Percentiles rank a stretch among this genome's conserved stretches.
Evolutionary conservation across 495 filamentous ascomycete species (phyloP).

Genomic region (Neurospora sp.): DNA sequence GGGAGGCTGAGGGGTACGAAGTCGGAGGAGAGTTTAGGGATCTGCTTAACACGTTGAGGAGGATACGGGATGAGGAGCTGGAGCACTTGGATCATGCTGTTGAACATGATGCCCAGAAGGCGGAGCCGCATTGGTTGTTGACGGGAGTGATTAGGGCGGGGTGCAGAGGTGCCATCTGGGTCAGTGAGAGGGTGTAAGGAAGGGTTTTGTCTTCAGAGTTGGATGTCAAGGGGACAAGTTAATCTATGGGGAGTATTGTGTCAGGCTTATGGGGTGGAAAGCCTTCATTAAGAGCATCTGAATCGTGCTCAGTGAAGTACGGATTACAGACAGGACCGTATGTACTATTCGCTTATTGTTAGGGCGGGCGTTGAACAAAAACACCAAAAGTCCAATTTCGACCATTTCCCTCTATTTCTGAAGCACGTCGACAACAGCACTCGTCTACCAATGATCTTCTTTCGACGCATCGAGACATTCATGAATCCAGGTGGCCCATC

Average conservation of each 20-base stretch:
- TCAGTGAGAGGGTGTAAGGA: conserved; percentile 68
- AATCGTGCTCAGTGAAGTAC: background rate
- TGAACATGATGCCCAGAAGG: conserved; percentile 80
- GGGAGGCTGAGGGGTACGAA: conserved; percentile 56
- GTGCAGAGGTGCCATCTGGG: conserved; percentile 85
- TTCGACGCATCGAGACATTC: background rate
- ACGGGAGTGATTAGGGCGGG: conserved; percentile 83
- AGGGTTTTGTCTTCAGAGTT: background rate
- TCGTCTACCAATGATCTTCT: too few relatives aligned
- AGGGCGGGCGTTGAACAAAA: background rate
- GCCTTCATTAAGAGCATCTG: background rate
- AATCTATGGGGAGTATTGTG: background rate
- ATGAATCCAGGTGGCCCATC: background rate
- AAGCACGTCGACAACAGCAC: background rate
- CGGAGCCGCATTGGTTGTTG: conserved; percentile 76
- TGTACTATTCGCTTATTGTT: background rate
- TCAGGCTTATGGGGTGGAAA: background rate
- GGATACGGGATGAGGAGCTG: conserved; percentile 90
- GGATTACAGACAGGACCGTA: background rate
- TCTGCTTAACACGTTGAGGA: conserved; percentile 61
- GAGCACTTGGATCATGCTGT: conserved; percentile 96
- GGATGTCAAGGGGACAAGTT: background rate
- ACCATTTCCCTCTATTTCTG: background rate
- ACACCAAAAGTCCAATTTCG: background rate
- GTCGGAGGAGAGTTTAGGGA: conserved; percentile 68